Base-by-base conservation (phyloP, 495 filamentous ascomycete species). In the Penicillium nucicola region DNA sequence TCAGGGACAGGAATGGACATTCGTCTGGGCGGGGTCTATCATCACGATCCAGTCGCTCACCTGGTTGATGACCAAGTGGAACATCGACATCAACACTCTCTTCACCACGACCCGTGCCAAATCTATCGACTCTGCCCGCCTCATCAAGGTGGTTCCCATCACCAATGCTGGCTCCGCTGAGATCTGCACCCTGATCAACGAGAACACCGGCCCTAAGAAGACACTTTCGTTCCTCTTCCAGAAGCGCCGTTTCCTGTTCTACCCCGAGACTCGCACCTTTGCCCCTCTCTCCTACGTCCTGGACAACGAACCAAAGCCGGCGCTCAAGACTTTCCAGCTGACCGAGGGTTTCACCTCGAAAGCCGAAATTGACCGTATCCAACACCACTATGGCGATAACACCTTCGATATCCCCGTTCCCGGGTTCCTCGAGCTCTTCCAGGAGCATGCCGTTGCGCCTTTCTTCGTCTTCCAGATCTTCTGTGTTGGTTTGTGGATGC, bases 381-480 rank as follows among this genome's bases (percentile, higher is more conserved):
- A 89, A 56, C 83, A 96, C 58, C 90, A 99, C 71, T 99, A 96
- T 79, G 93, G 93, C 47, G 83, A 87, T 48, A 99, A 99, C 68
- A 92, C 87, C 15, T 99, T 97, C 65, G 93, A 99, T 60, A 97
- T 99, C 45, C 93, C 93, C 18, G 92, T 99, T 17, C 93, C 93
- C 9, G 89, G 85, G 12, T 99, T 99, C 55, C 82, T 86, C 31
- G 93, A 99, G 72, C 83, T 99, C 42, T 99, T 95, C 80, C 86
- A 93, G 71, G 95, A 99, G 68, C 93, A 99, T 72, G 92, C 93
- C 18, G 93, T 99, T 28, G 93, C 93, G 25, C 93, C 93, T 11
- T 99, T 99, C 80, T 99, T 99, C 68, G 90, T 99, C 43, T 99
- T 99, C 72, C 93, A 99, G 74, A 77, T 99, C 34, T 99, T 99